Percentiles rank a stretch among this genome's conserved stretches.
Conservation (phyloP, 805 yeast genomes). For the Pichia pseudocactophila region DNA sequence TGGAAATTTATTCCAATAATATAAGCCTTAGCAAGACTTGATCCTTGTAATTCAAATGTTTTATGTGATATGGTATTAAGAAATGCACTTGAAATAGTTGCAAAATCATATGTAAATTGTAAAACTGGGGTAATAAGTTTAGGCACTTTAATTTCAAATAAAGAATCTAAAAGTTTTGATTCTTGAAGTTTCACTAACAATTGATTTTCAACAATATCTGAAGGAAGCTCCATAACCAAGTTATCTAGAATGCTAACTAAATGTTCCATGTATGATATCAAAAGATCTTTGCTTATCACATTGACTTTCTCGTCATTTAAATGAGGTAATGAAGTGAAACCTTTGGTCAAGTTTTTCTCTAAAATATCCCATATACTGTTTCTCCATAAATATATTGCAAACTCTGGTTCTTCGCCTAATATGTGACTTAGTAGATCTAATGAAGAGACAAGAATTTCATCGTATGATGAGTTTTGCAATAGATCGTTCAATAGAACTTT, state of each 20-base stretch:
- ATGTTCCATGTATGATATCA: slow-evolving; percentile 62
- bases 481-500: slow-evolving; percentile 43
- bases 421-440: slow-evolving; percentile 75
- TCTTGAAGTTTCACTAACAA: slow-evolving; percentile 18
- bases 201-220: slow-evolving; percentile 34
- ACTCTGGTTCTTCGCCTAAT: slow-evolving; percentile 75
- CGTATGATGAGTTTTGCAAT: slow-evolving; percentile 51
- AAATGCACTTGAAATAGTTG: slow-evolving; percentile 23
- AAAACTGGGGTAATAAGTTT: slow-evolving; percentile 7
- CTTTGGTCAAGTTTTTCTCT: slow-evolving; percentile 41
- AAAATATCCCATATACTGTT: slow-evolving; percentile 64
- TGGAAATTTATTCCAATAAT: slow-evolving; percentile 25
- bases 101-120: slow-evolving; percentile 25
- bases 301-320: slow-evolving; percentile 23
- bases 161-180: slow-evolving; percentile 23
- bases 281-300: slow-evolving; percentile 32
- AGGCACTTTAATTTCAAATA: slow-evolving; percentile 1
- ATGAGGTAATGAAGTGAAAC: slow-evolving; percentile 39
- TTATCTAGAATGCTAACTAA: slow-evolving; percentile 59
- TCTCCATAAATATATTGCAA: slow-evolving; percentile 68
- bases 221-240: slow-evolving; percentile 49
- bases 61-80: slow-evolving; percentile 4
- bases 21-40: slow-evolving; percentile 17
- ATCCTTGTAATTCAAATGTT: not conserved
- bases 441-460: slow-evolving; percentile 71